These are phyloP conservation scores for Candida chilensis DNA, from an alignment of 805 yeast species.

Conservation along the genomic window DNA sequence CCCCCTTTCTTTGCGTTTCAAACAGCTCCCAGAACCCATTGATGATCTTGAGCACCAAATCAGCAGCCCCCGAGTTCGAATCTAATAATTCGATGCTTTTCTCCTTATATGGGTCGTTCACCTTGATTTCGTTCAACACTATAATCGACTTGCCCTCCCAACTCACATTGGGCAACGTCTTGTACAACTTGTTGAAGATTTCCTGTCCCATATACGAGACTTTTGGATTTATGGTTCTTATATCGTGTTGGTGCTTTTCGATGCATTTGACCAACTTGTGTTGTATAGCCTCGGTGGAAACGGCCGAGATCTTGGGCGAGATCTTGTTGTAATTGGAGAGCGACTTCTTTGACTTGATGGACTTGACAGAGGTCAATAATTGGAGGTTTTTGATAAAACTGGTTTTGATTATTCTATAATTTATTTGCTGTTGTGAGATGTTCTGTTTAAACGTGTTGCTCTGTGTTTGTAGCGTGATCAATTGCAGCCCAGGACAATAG, in stretches of 20 bases:
- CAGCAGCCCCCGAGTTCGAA: slow-evolving; percentile 9
- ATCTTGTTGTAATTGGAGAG: background rate
- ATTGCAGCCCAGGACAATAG: slow-evolving; percentile 38
- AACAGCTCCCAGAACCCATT: slow-evolving; percentile 17
- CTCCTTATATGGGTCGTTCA: slow-evolving; percentile 28
- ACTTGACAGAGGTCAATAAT: slow-evolving; percentile 16
- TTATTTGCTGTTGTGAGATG: slow-evolving; percentile 11
- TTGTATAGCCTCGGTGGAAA: background rate
- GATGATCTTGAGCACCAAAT: slow-evolving; percentile 13
- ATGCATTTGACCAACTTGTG: background rate
- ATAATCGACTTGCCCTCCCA: slow-evolving; percentile 23
- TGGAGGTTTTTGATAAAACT: slow-evolving; percentile 47
- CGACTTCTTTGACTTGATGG: slow-evolving; percentile 1
- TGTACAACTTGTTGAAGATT: slow-evolving; percentile 11
- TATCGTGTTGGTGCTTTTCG: slow-evolving; percentile 1
- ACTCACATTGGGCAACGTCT: slow-evolving; percentile 18
- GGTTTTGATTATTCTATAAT: slow-evolving; percentile 45
- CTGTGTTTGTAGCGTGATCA: slow-evolving; percentile 25
- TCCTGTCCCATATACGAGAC: slow-evolving; percentile 15
- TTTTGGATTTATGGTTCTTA: slow-evolving; percentile 2
- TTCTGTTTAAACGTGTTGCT: slow-evolving; percentile 6
- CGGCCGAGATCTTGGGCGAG: background rate
- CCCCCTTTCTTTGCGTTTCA: slow-evolving; percentile 16
- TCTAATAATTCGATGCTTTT: slow-evolving; percentile 12
- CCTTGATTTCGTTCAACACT: slow-evolving; percentile 23